Evolutionary conservation across 768 basidiomycete genomes (phyloP), one percentile per base, ranked within the genome.

Genomic region (Trichaptum fuscoviolaceum): DNA sequence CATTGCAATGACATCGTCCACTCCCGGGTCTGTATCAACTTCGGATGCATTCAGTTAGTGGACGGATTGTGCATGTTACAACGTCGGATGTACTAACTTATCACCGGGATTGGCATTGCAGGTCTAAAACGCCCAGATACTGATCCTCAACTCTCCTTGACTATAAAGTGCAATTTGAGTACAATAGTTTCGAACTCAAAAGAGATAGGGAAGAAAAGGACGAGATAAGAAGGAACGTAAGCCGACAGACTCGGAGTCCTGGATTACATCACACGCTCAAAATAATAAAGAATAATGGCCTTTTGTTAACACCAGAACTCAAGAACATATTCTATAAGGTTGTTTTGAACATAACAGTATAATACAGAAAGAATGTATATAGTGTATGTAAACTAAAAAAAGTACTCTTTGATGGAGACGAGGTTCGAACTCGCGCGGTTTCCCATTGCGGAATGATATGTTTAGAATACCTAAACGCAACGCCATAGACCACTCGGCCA

Each of bases 1-100:
- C 92, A 95, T 86, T 30, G 92, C 92, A 63, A 93, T 70, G 26
- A 83, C 79, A 74, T 95, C 93, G 72, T 95, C 93, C 3, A 93
- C 88, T 35, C 93, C 93, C 7, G 93, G 91, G 73, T 95, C 93
- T 27, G 91, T 91, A 70, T 93, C 92, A 71, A 93, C 91, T 93
- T 52, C 4, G 30, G 30, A 30, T 30, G 8, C 8, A 30, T 8
- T 30, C 30, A 30, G 30, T 30, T 30, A 8, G 8, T 30, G 30
- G 8, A 30, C 30, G 30, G 30, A 30, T 30, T 52, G 2, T 52
- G 42, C 12, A 52, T 6, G 42, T 12, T 52, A 20, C 3, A 20
- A n/a, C n/a, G n/a, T 12, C 15, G 42, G 42, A 20, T 12, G 20
- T 15, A 12, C 42, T 20, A 4, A 52, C 42, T 52, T 52, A 52